These are phyloP conservation scores for Pythium phragmiticola DNA, from an alignment of 352 stramenopile species.

Conservation along the genomic window DNA sequence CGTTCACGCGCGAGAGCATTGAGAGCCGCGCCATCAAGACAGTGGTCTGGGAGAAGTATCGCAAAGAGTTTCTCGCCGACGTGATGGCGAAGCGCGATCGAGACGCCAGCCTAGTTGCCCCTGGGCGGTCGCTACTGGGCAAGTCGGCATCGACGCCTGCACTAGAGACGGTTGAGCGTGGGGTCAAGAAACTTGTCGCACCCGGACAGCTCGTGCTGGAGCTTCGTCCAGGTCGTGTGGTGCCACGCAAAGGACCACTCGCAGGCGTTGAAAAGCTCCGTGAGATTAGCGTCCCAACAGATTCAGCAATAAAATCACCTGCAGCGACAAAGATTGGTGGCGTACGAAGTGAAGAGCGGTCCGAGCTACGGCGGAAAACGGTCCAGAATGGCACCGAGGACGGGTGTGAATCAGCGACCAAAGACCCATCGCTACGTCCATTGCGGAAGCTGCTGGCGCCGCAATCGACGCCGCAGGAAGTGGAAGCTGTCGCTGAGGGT, in stretches of 20 bases:
- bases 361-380: slow-evolving; percentile 16
- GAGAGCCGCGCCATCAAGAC: slow-evolving; percentile 73
- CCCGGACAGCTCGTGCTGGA: slow-evolving; percentile 19
- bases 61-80: slow-evolving; percentile 53
- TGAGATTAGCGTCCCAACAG: background rate
- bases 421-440: background rate
- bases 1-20: slow-evolving; percentile 62
- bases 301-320: background rate
- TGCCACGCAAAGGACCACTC: background rate
- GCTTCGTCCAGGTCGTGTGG: slow-evolving; percentile 6
- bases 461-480: background rate
- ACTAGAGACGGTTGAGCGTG: slow-evolving; percentile 4
- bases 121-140: slow-evolving; percentile 24
- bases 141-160: slow-evolving; percentile 34
- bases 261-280: background rate
- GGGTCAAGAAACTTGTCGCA: slow-evolving; percentile 22
- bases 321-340: background rate
- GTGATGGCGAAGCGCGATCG: slow-evolving; percentile 33
- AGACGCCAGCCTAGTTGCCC: slow-evolving; percentile 8
- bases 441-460: background rate
- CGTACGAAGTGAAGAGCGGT: background rate
- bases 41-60: slow-evolving; percentile 77
- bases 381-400: slow-evolving; percentile 5
- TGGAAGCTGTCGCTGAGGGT: background rate
- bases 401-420: background rate